phyloP scores from a whole-genome alignment of 306 rosid species.

The Acacia confusa region DNA sequence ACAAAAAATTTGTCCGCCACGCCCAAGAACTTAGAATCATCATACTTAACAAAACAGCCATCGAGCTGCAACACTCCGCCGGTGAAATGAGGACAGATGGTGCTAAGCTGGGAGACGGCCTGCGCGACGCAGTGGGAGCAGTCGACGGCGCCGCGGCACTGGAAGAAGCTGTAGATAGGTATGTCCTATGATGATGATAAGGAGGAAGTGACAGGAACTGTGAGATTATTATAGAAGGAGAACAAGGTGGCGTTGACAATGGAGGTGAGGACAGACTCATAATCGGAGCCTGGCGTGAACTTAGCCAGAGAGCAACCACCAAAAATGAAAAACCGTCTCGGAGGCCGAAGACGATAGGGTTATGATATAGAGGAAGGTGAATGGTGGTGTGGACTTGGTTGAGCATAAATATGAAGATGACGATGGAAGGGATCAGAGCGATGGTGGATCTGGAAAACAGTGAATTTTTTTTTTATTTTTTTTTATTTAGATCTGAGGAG shows the following conservation, averaged over 20 bases:
- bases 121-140: slow-evolving; percentile 64
- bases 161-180: slow-evolving; percentile 70
- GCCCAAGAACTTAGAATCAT: slow-evolving; percentile 64
- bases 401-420: too few species aligned
- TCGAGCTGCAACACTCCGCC: slow-evolving; percentile 94
- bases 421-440: too few species aligned
- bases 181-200: slow-evolving; percentile 30
- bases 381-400: too few species aligned
- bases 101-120: slow-evolving; percentile 64
- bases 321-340: slow-evolving; percentile 57
- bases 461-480: too few species aligned
- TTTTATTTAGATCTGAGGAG: too few species aligned
- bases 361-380: too few species aligned
- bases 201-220: slow-evolving; percentile 30
- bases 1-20: slow-evolving; percentile 93
- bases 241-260: slow-evolving; percentile 62
- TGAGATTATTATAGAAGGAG: slow-evolving; percentile 70
- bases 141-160: slow-evolving; percentile 73
- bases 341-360: slow-evolving; percentile 32
- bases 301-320: slow-evolving; percentile 74
- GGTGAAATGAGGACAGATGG: slow-evolving; percentile 51
- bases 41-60: slow-evolving; percentile 84
- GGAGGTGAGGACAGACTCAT: slow-evolving; percentile 73
- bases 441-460: too few species aligned
- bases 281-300: slow-evolving; percentile 55